phyloP scores from a whole-genome alignment of 345 rosid genomes.

The Sonneratia alba region DNA sequence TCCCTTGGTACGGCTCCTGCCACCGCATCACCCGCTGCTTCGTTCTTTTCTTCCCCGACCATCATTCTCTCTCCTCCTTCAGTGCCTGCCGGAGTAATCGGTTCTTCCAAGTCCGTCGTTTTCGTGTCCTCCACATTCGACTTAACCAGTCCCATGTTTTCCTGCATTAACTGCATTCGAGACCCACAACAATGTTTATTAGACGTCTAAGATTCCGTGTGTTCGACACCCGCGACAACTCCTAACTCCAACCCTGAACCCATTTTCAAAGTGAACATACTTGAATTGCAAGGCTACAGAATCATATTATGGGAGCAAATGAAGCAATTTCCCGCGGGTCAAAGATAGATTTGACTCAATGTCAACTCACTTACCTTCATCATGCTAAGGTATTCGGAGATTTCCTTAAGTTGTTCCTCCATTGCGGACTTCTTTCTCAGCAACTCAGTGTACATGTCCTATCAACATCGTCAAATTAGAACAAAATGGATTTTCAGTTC shows the following conservation, averaged over 20 bases:
- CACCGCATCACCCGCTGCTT: constrained; percentile 5
- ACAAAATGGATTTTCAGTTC: neutral
- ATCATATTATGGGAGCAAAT: neutral
- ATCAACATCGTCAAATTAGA: constrained; percentile 9
- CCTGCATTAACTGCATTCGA: constrained; percentile 29
- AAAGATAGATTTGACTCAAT: neutral
- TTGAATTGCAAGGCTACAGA: neutral
- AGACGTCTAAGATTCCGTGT: neutral
- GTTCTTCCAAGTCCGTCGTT: constrained; percentile 9
- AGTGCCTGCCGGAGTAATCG: neutral
- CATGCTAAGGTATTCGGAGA: constrained; percentile 33
- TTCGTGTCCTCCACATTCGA: constrained; percentile 23
- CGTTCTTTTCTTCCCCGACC: constrained; percentile 5
- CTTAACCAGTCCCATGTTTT: constrained; percentile 35
- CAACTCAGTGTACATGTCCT: constrained; percentile 53
- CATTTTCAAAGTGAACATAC: neutral
- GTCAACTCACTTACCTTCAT: constrained; percentile 37
- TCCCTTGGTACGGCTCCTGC: neutral
- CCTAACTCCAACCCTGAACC: neutral
- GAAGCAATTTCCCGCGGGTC: neutral
- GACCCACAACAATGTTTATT: neutral
- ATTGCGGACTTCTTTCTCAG: constrained; percentile 43
- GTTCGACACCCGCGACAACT: neutral
- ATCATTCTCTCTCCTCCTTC: constrained; percentile 11
- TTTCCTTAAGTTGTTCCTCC: constrained; percentile 46